phyloP scores from a whole-genome alignment of 2,329 filamentous ascomycete species.

The Gyromitra esculenta region DNA sequence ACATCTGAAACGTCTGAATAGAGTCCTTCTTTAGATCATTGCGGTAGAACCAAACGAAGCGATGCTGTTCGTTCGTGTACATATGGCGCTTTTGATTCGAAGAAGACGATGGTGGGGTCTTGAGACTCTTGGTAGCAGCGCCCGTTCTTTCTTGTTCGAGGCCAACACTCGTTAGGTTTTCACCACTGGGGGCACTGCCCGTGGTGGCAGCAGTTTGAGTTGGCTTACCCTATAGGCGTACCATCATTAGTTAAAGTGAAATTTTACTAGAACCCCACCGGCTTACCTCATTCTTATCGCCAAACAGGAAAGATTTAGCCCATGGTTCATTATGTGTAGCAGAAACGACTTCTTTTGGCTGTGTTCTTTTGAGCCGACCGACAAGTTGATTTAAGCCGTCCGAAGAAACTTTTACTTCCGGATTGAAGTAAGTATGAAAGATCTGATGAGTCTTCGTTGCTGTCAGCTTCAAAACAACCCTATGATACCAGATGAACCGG shows the following conservation, averaged over 20 bases:
- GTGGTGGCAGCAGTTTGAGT: neutral
- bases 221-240: neutral
- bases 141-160: neutral
- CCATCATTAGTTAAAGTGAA: neutral
- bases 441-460: neutral
- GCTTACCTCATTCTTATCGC: neutral
- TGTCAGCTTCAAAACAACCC: neutral
- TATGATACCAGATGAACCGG: conserved; percentile 38
- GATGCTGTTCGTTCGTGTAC: conserved; percentile 30
- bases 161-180: no score
- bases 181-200: no score
- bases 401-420: neutral
- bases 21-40: conserved; percentile 1
- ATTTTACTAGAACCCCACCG: neutral
- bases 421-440: conserved; percentile 31
- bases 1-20: conserved; percentile 5
- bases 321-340: conserved; percentile 17
- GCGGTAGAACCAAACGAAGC: conserved; percentile 40
- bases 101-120: neutral
- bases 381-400: conserved; percentile 27
- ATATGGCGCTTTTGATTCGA: neutral
- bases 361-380: conserved; percentile 11
- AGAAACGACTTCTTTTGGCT: conserved; percentile 5
- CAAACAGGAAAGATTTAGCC: neutral
- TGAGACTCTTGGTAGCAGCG: neutral